Evolutionary conservation across 805 yeast species (phyloP), one percentile per base, ranked within the genome.

Genomic region (Hanseniaspora taiwanica): DNA sequence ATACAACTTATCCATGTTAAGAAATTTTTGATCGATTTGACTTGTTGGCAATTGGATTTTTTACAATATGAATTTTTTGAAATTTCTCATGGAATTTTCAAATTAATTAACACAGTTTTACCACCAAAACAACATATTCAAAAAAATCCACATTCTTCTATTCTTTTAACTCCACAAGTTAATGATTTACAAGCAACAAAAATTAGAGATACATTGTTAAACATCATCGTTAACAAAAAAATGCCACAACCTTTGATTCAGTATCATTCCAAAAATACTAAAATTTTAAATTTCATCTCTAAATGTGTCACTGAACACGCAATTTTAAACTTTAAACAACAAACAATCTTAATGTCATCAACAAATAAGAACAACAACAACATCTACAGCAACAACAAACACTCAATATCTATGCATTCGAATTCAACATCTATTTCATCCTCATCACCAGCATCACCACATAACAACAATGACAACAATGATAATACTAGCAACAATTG

Each of bases 21-120:
- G 49, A 68, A 67, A 43, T 73, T 67, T 46, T 51, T 74, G 32
- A 57, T 68, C 36, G 76, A 75, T 49, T 50, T 67, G 16, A 58
- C 75, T 3, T 56, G 71, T 23, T 72, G 71, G 55, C 68, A 69
- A 44, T 54, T 58, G 33, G 71, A 65, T 27, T 58, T 74, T 42
- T 45, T 56, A 19, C 48, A 51, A 23, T 55, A 40, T 39, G 61
- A 56, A 44, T 43, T 52, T 42, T 56, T 52, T 34, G 61, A 56
- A 43, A 44, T 54, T 6, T 47, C 60, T n/a, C 49, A 47, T 24
- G 59, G 57, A 14, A 51, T 55, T 13, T 55, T 54, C 35, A 47
- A 54, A n/a, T 40, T 56, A 8, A 33, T 20, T 23, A 33, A 33
- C 23, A 20, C 20, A 4, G 24, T 18, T 33, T 18, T 33, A 16